These are phyloP conservation scores for Scedosporium boydii DNA, from an alignment of 2,329 filamentous ascomycete genomes.

Conservation along the genomic window DNA sequence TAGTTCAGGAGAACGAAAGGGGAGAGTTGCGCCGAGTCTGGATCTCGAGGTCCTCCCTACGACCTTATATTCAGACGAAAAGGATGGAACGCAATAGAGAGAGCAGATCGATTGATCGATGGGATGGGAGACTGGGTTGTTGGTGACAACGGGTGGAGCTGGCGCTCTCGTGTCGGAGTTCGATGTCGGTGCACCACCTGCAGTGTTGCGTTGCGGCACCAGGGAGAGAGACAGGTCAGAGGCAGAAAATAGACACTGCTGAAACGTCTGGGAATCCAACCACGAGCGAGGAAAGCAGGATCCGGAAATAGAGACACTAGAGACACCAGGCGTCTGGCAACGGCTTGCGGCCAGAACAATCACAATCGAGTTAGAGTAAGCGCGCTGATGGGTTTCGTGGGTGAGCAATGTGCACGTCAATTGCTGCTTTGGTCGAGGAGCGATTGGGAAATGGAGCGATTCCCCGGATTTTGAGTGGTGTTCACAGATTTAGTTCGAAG, in stretches of 20 bases:
- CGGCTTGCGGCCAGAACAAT: neutral
- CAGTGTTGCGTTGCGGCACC: neutral
- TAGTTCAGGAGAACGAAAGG: neutral
- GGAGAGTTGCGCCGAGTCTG: neutral
- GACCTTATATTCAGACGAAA: slow-evolving; percentile 2
- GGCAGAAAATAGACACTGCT: slow-evolving; percentile 1
- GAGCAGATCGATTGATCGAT: neutral
- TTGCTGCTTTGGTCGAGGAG: neutral
- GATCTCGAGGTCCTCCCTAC: neutral
- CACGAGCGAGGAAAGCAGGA: neutral
- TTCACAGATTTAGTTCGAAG: neutral
- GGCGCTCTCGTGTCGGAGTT: neutral
- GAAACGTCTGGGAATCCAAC: neutral
- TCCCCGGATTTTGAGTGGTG: neutral
- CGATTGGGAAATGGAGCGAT: neutral
- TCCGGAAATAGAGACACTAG: neutral
- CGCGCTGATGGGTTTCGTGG: neutral
- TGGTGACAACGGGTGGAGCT: neutral
- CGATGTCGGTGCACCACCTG: no score
- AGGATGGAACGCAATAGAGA: neutral
- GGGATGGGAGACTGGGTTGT: neutral
- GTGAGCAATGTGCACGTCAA: no score
- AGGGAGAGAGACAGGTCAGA: neutral
- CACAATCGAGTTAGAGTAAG: neutral
- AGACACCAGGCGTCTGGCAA: no score